Conservation (phyloP, 495 filamentous ascomycete species). For the Daldinia grandis region DNA sequence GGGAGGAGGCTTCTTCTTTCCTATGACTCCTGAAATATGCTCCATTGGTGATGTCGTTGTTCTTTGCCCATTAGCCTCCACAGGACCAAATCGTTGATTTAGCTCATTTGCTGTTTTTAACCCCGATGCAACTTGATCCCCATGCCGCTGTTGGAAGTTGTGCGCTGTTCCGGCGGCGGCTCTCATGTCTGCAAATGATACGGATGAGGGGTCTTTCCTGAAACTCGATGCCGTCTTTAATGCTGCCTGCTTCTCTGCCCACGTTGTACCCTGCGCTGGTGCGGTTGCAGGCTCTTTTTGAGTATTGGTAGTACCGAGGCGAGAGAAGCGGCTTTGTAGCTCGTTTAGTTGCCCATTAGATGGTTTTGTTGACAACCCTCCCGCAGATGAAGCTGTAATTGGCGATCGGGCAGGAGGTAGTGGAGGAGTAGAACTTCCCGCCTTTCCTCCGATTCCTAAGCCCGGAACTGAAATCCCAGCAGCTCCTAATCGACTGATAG, state of each 20-base stretch:
- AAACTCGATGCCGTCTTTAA: constrained; percentile 64
- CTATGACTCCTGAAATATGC: constrained; percentile 42
- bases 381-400: constrained; percentile 28
- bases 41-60: constrained; percentile 34
- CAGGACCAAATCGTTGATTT: constrained; percentile 59
- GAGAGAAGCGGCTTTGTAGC: constrained; percentile 73
- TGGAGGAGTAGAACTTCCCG: constrained; percentile 10
- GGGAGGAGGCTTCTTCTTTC: constrained; percentile 72
- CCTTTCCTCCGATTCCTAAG: constrained; percentile 70
- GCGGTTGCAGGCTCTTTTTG: constrained; percentile 35
- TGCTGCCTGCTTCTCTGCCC: constrained; percentile 69
- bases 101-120: constrained; percentile 66
- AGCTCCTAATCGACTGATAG: constrained; percentile 71
- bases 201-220: constrained; percentile 64
- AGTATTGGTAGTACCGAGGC: constrained; percentile 53
- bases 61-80: constrained; percentile 7
- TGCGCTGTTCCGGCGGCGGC: constrained; percentile 67
- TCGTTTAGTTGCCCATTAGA: constrained; percentile 61
- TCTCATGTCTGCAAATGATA: constrained; percentile 64
- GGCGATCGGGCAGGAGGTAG: constrained; percentile 25
- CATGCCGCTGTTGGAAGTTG: constrained; percentile 77
- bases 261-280: constrained; percentile 63
- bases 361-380: constrained; percentile 11
- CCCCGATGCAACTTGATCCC: constrained; percentile 74
- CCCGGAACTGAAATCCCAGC: constrained; percentile 86